Conservation (phyloP, 108 stramenopile species). For the Pseudonitzschia multiseries region DNA sequence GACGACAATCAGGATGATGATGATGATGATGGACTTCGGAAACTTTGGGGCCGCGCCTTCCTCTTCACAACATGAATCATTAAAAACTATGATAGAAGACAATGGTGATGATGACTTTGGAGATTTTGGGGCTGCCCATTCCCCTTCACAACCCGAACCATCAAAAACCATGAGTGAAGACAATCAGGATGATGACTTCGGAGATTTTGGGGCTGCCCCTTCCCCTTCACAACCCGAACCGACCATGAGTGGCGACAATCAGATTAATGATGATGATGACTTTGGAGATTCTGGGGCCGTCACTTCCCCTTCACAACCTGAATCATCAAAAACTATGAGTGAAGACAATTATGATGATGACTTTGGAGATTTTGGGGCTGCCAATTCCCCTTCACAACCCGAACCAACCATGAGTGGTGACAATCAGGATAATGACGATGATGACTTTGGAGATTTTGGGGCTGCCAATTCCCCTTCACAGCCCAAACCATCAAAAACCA, state of each 20-base stretch:
- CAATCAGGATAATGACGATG: neutral
- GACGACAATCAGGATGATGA: constrained; percentile 9
- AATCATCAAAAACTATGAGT: neutral
- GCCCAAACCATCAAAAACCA: neutral
- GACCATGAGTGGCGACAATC: no score
- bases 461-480: neutral
- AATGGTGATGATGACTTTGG: constrained; percentile 25
- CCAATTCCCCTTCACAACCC: constrained; percentile 8
- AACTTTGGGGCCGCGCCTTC: constrained; percentile 19
- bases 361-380: constrained; percentile 34
- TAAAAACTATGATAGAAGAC: neutral
- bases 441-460: constrained; percentile 27
- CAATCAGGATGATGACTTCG: constrained; percentile 24
- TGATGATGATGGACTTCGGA: constrained; percentile 27
- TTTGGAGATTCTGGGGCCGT: constrained; percentile 34
- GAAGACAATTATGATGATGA: neutral
- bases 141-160: neutral
- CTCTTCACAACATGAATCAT: neutral
- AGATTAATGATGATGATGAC: constrained; percentile 10
- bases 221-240: neutral
- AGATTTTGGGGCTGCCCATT: constrained; percentile 27
- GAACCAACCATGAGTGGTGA: neutral
- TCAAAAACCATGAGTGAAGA: no score
- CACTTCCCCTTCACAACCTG: neutral
- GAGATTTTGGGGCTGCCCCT: constrained; percentile 29